phyloP scores from a whole-genome alignment of 495 filamentous ascomycete species.

The Neurospora sp. region DNA sequence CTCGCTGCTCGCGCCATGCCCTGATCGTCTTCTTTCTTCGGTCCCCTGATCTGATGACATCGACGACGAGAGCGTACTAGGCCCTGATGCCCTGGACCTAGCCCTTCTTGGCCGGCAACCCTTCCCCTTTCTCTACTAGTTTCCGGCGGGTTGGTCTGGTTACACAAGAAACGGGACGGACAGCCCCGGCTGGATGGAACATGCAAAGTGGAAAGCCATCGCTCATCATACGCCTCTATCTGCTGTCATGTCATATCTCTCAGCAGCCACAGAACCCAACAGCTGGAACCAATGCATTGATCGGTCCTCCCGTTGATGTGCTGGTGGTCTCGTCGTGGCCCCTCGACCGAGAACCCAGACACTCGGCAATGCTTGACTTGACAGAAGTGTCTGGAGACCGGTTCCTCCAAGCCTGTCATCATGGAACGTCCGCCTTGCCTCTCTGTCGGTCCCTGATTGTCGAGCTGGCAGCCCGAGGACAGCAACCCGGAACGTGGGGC shows the following conservation, averaged over 20 bases:
- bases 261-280: background rate
- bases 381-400: background rate
- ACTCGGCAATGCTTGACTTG: background rate
- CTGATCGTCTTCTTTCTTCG: background rate
- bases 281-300: background rate
- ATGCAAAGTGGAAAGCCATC: background rate
- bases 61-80: background rate
- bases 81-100: background rate
- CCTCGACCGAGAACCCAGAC: background rate
- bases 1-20: background rate
- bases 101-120: background rate
- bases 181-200: background rate
- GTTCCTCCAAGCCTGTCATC: background rate
- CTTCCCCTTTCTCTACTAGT: background rate
- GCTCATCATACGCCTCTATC: background rate
- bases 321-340: background rate
- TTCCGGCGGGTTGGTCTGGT: background rate
- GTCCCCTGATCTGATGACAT: background rate
- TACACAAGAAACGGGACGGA: background rate
- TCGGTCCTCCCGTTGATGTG: background rate
- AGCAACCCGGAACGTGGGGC: background rate
- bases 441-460: background rate
- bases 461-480: background rate
- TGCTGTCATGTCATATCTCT: background rate
- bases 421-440: background rate